phyloP scores from a whole-genome alignment of 176 grass and related monocot species.

The Cymbopogon citratus region DNA sequence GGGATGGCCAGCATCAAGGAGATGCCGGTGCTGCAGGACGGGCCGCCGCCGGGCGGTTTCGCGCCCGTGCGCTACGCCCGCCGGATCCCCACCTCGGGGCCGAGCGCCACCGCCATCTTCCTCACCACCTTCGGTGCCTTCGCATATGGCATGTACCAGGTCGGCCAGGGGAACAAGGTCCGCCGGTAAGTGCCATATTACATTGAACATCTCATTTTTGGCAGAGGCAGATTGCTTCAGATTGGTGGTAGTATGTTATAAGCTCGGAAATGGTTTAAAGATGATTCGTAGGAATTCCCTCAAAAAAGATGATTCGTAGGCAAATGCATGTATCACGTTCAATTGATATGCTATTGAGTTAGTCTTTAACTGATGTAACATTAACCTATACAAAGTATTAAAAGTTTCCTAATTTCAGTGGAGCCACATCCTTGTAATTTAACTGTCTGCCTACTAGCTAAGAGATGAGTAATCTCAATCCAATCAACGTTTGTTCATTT shows the following conservation, averaged over 20 bases:
- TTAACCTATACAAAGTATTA: not conserved
- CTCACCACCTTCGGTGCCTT: conserved; percentile 76
- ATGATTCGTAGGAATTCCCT: too few species aligned
- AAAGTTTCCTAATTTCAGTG: not conserved
- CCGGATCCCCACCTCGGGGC: conserved; percentile 78
- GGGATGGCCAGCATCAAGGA: conserved; percentile 94
- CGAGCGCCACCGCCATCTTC: conserved; percentile 78
- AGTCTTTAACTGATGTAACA: not conserved
- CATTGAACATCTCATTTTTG: not conserved
- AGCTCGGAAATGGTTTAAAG: not conserved
- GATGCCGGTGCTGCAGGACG: conserved; percentile 95
- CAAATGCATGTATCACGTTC: not conserved
- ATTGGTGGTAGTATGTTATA: not conserved
- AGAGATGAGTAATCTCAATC: not conserved
- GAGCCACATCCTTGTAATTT: not conserved
- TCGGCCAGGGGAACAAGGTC: conserved; percentile 92
- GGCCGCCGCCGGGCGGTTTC: conserved; percentile 86
- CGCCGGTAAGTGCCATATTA: conserved; percentile 54
- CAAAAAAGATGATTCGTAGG: not conserved
- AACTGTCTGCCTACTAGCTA: not conserved
- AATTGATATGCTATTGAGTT: not conserved
- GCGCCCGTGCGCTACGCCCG: conserved; percentile 86
- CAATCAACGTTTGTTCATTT: not conserved
- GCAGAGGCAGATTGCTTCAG: not conserved
- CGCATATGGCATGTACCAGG: conserved; percentile 94